Evolutionary conservation across 176 grass and related monocot genomes (phyloP).

Genomic region (Triticum timopheevii): DNA sequence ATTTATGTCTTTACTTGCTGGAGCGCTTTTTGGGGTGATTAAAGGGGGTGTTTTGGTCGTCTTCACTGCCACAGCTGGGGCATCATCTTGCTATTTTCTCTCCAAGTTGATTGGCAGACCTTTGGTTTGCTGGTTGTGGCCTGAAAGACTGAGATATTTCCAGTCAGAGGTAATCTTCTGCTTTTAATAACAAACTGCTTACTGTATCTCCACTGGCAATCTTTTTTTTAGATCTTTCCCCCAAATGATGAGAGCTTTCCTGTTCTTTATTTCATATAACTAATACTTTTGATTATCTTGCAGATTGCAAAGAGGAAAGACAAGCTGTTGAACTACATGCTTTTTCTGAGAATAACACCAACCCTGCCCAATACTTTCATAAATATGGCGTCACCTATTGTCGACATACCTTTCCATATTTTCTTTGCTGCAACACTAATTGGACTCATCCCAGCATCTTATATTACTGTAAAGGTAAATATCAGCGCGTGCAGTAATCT

Average conservation of each 20-base stretch:
- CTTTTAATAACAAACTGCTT: neutral
- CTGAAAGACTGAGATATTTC: constrained; percentile 89
- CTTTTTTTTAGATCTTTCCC: constrained; percentile 28
- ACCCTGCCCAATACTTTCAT: constrained; percentile 98
- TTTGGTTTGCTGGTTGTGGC: constrained; percentile 86
- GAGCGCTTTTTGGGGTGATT: constrained; percentile 94
- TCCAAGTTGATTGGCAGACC: constrained; percentile 96
- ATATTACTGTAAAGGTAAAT: constrained; percentile 93
- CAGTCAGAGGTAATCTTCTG: constrained; percentile 79
- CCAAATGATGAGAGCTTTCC: neutral
- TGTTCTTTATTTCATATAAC: constrained; percentile 21
- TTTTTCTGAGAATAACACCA: constrained; percentile 98
- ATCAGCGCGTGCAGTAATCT: neutral
- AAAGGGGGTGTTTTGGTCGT: constrained; percentile 87
- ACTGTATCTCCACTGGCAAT: neutral
- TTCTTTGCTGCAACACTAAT: constrained; percentile 93
- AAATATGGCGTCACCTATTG: constrained; percentile 98
- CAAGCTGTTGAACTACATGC: constrained; percentile 95
- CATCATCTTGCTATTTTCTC: constrained; percentile 91
- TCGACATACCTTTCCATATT: constrained; percentile 97
- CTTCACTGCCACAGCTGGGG: constrained; percentile 88
- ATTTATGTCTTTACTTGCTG: constrained; percentile 96
- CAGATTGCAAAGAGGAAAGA: constrained; percentile 93
- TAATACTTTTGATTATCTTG: constrained; percentile 27
- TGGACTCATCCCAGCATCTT: constrained; percentile 90